Percentiles rank a stretch among this genome's conserved stretches.
phyloP scores from a whole-genome alignment of 23 red algal genomes.

The Gracilaria vermiculophylla region DNA sequence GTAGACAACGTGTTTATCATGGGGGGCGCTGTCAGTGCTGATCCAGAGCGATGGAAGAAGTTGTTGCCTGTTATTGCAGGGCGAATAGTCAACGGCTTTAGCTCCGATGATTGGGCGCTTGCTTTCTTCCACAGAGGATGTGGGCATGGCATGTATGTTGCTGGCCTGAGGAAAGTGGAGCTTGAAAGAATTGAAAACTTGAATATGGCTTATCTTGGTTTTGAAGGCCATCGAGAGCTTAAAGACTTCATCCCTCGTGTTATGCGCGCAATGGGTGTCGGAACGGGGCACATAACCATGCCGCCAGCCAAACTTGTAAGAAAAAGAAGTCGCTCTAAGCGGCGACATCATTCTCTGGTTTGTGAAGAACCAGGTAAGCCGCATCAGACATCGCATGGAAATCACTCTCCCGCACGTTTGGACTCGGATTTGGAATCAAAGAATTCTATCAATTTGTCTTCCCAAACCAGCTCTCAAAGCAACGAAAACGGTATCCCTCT shows the following conservation, averaged over 20 bases:
- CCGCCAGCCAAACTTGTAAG: slow-evolving; percentile 74
- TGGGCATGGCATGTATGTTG: slow-evolving; percentile 72
- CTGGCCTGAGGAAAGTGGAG: slow-evolving; percentile 67
- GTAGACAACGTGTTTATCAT: slow-evolving; percentile 94
- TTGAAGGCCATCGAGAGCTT: slow-evolving; percentile 84
- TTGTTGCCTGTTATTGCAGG: slow-evolving; percentile 68
- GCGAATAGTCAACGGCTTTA: slow-evolving; percentile 91
- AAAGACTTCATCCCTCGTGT: slow-evolving; percentile 77
- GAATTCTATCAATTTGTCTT: background rate
- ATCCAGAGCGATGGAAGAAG: slow-evolving; percentile 79
- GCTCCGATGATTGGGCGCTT: slow-evolving; percentile 91
- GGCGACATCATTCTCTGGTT: slow-evolving; percentile 22
- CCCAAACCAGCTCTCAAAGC: background rate
- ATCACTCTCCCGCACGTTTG: background rate
- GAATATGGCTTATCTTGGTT: slow-evolving; percentile 85
- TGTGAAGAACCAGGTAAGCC: slow-evolving; percentile 32
- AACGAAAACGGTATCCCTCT: background rate
- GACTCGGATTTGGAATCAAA: slow-evolving; percentile 1
- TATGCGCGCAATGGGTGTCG: slow-evolving; percentile 81
- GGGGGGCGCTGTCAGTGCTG: slow-evolving; percentile 86
- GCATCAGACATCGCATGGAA: background rate
- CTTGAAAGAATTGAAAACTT: slow-evolving; percentile 84
- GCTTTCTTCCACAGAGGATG: slow-evolving; percentile 95
- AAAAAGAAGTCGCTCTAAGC: slow-evolving; percentile 27
- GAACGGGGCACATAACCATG: slow-evolving; percentile 81